phyloP scores from a whole-genome alignment of 805 yeast genomes.

The Saturnispora diversa region DNA sequence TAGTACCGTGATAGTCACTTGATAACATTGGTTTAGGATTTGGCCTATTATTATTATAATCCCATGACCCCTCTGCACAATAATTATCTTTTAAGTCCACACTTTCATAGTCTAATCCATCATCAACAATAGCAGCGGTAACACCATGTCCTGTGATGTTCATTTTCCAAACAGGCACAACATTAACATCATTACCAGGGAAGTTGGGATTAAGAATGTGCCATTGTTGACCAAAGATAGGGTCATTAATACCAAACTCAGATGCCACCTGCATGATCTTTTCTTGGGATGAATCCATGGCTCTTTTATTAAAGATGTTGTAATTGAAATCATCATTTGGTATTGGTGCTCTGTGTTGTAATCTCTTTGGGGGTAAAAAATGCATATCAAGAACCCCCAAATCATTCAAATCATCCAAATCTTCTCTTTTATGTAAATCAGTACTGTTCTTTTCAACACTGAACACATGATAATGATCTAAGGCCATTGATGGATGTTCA shows the following conservation, averaged over 20 bases:
- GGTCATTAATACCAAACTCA: slow-evolving; percentile 65
- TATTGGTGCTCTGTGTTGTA: slow-evolving; percentile 55
- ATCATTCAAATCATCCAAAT: slow-evolving; percentile 26
- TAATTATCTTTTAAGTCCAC: slow-evolving; percentile 66
- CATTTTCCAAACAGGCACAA: slow-evolving; percentile 74
- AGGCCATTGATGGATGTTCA: slow-evolving; percentile 59
- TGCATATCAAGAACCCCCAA: slow-evolving; percentile 46
- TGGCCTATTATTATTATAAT: slow-evolving; percentile 68
- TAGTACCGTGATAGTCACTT: slow-evolving; percentile 91
- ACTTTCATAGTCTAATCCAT: slow-evolving; percentile 81
- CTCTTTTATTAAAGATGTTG: slow-evolving; percentile 12
- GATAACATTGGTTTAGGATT: slow-evolving; percentile 71
- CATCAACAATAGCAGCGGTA: slow-evolving; percentile 86
- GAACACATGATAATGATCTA: slow-evolving; percentile 59
- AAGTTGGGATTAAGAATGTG: slow-evolving; percentile 68
- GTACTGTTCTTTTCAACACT: slow-evolving; percentile 40
- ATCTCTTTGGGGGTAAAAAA: slow-evolving; percentile 42
- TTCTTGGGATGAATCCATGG: slow-evolving; percentile 45
- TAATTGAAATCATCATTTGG: slow-evolving; percentile 20
- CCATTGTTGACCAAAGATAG: slow-evolving; percentile 83
- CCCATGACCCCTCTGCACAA: slow-evolving; percentile 81
- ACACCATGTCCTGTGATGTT: slow-evolving; percentile 76
- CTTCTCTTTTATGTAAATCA: slow-evolving; percentile 30
- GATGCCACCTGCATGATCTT: slow-evolving; percentile 40
- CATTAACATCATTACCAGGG: slow-evolving; percentile 83